Base-by-base conservation (phyloP, 306 rosid genomes). In the Begonia masoniana region DNA sequence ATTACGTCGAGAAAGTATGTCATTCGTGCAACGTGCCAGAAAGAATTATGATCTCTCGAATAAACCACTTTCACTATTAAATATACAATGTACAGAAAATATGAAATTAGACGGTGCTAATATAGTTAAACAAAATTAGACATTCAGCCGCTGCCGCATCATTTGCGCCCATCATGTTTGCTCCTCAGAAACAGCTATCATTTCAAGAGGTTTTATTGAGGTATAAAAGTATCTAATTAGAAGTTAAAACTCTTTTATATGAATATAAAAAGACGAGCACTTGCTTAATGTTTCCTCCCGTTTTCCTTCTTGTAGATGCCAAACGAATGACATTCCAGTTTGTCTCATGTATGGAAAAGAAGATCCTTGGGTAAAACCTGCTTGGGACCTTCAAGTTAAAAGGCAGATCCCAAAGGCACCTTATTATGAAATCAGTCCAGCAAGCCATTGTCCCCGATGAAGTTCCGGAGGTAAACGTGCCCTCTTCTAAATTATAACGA, bases 401-500 rank as follows among this genome's bases (percentile, higher is more conserved):
- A 68, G 45, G 36, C 71, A 70, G 61, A 82, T 83, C 4, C 88
- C 97, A 12, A 91, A 83, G 68, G 85, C 96, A 72, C 87, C 92
- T 15, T 91, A 82, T 60, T 85, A 91, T 63, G 81, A 91, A 68
- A 85, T 91, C 55, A 91, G 94, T 76, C 89, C 97, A 2, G 95
- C 95, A 9, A 95, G 97, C 55, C 97, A 89, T 67, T 89, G 97
- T 69, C 97, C 97, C 59, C 97, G 94, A 89, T 73, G 97, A 89
- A 80, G 94, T 85, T 56, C 95, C 97, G 13, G 97, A 89, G 94
- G 97, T 82, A 78, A 31, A 31, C 7, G 7, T 31, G 39, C 9
- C 8, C 9, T 31, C 39, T 9, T 31, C 41, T 68, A 60, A 57
- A 49, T 17, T 26, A 26, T 6, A 26, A 26, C 1, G 4, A 3